Evolutionary conservation across 176 grass and related monocot species (phyloP).

Genomic region (Bothriochloa decipiens): DNA sequence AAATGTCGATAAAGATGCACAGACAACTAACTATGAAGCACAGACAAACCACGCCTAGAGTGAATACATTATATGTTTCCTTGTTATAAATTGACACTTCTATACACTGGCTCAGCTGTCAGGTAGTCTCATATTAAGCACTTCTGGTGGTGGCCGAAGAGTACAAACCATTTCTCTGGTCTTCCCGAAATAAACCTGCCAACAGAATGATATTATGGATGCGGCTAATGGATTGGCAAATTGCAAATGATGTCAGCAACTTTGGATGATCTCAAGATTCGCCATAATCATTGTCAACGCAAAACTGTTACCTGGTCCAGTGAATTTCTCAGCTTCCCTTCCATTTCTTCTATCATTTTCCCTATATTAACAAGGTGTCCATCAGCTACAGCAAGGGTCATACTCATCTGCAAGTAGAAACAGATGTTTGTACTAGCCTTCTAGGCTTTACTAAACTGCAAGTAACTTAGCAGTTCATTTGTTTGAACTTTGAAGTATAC

Average conservation of each 20-base stretch:
- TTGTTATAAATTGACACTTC: slow-evolving; percentile 33
- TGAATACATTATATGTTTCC: not conserved
- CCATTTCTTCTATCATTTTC: slow-evolving; percentile 99
- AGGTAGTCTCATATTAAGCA: slow-evolving; percentile 66
- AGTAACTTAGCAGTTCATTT: not conserved
- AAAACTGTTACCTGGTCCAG: slow-evolving; percentile 74
- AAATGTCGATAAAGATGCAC: not conserved
- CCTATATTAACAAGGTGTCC: slow-evolving; percentile 98
- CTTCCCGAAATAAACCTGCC: slow-evolving; percentile 96
- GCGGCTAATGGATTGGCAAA: slow-evolving; percentile 12
- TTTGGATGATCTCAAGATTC: not conserved
- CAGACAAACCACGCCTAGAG: slow-evolving; percentile 20
- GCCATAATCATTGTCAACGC: not conserved
- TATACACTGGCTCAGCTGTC: slow-evolving; percentile 61
- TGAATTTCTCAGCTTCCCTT: slow-evolving; percentile 94
- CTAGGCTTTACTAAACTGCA: not conserved
- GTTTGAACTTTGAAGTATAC: not conserved
- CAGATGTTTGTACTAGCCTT: not conserved
- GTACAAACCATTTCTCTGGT: slow-evolving; percentile 95
- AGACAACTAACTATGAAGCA: slow-evolving; percentile 32
- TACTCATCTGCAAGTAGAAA: slow-evolving; percentile 67
- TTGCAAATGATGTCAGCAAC: not conserved
- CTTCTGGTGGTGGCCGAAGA: slow-evolving; percentile 77
- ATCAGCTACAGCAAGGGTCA: slow-evolving; percentile 80
- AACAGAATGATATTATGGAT: not conserved